These are phyloP conservation scores for Maudiozyma humilis DNA, from an alignment of 1,139 yeast species.

Conservation along the genomic window DNA sequence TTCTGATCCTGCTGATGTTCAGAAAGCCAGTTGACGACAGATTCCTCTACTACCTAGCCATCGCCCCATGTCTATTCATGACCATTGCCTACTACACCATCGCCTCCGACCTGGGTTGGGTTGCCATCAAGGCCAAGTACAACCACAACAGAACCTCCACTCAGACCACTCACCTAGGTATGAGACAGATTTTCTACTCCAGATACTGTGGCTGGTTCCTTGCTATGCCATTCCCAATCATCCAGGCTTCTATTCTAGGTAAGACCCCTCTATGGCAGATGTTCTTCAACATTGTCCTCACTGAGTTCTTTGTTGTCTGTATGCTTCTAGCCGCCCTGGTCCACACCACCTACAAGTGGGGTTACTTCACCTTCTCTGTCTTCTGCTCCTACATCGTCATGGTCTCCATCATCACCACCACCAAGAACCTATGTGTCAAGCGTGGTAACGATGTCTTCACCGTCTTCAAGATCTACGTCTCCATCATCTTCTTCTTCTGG, in stretches of 20 bases:
- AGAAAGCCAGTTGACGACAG: conserved; percentile 17
- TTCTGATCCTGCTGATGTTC: conserved; percentile 48
- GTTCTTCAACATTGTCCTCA: conserved; percentile 37
- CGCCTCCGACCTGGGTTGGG: conserved; percentile 63
- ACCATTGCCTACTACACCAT: conserved; percentile 50
- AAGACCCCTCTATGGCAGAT: conserved; percentile 36
- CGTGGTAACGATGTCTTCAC: conserved; percentile 17
- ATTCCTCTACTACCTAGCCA: conserved; percentile 26
- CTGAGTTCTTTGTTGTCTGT: conserved; percentile 45
- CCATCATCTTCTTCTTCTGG: conserved; percentile 34
- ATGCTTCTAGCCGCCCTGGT: conserved; percentile 49
- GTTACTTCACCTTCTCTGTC: conserved; percentile 29
- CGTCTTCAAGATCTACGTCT: conserved; percentile 12
- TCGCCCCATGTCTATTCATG: conserved; percentile 40
- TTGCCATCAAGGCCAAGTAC: conserved; percentile 47
- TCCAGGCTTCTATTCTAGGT: conserved; percentile 41
- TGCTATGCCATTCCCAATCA: conserved; percentile 47
- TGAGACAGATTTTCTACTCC: conserved; percentile 58
- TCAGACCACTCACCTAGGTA: conserved; percentile 33
- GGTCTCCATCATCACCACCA: conserved; percentile 23
- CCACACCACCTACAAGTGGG: conserved; percentile 58
- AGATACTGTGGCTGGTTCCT: conserved; percentile 63
- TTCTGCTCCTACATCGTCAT: conserved; percentile 25
- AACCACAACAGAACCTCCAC: conserved; percentile 39
- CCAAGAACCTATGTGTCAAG: conserved; percentile 19